Conservation (phyloP, 306 rosid species). For the Cucurbita maxima region DNA sequence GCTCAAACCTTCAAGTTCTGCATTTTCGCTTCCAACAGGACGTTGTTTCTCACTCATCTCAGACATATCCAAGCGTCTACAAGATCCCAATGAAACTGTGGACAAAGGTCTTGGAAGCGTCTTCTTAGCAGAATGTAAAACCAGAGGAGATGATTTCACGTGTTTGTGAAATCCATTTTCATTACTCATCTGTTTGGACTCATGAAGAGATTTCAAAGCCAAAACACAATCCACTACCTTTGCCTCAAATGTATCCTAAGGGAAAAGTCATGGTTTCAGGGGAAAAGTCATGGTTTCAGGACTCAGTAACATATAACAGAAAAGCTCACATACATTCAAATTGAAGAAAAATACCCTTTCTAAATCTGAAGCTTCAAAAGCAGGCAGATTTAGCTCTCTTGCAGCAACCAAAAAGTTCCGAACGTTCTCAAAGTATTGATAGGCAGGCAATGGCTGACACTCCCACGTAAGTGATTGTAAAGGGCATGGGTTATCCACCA, state of each 20-base stretch:
- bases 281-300: background rate
- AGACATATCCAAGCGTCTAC: constrained; percentile 60
- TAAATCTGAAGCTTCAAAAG: constrained; percentile 88
- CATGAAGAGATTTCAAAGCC: constrained; percentile 54
- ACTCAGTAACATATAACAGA: background rate
- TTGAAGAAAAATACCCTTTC: constrained; percentile 45
- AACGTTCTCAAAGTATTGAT: constrained; percentile 88
- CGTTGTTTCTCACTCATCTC: constrained; percentile 26
- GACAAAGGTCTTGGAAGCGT: constrained; percentile 36
- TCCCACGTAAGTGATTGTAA: constrained; percentile 42
- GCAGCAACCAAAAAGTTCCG: constrained; percentile 71
- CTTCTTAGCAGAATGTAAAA: constrained; percentile 34
- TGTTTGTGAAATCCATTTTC: constrained; percentile 35
- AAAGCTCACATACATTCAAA: background rate
- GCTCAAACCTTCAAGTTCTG: constrained; percentile 46
- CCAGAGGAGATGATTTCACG: constrained; percentile 66
- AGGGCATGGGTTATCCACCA: constrained; percentile 58
- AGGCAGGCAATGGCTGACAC: constrained; percentile 75
- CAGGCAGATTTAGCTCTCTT: constrained; percentile 57
- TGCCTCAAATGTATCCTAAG: constrained; percentile 61
- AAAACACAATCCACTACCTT: constrained; percentile 82
- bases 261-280: background rate
- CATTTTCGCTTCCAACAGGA: constrained; percentile 18
- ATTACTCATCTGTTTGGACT: constrained; percentile 36
- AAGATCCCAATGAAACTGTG: constrained; percentile 38